Conservation (phyloP, 805 yeast genomes). For the Suhomyces sp. region DNA sequence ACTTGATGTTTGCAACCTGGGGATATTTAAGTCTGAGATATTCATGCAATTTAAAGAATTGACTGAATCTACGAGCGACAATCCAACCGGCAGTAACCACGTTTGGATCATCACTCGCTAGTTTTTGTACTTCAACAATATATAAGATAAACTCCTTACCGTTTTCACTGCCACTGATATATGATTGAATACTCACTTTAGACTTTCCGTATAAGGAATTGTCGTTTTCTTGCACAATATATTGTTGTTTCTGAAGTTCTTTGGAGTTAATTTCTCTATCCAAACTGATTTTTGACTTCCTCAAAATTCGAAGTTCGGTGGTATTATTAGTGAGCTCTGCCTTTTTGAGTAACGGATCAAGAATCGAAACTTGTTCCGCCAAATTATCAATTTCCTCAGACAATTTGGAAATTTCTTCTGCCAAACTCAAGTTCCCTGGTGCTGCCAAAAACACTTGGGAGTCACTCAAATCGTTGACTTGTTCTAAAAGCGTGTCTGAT, state of each 20-base stretch:
- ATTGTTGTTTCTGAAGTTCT: constrained; percentile 76
- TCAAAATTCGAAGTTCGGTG: constrained; percentile 64
- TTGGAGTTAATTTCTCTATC: constrained; percentile 71
- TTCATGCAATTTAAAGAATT: constrained; percentile 70
- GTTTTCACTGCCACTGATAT: constrained; percentile 53
- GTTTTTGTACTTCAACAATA: constrained; percentile 71
- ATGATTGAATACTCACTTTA: constrained; percentile 50
- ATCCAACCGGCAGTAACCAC: constrained; percentile 75
- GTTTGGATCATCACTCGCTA: constrained; percentile 38
- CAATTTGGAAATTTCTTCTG: constrained; percentile 65
- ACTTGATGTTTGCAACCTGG: constrained; percentile 46
- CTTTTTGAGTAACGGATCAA: constrained; percentile 68
- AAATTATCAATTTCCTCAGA: constrained; percentile 57
- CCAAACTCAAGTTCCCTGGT: constrained; percentile 64
- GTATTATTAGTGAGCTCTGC: constrained; percentile 83
- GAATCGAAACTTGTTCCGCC: constrained; percentile 59
- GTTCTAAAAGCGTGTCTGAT: constrained; percentile 7
- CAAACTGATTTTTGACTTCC: constrained; percentile 64
- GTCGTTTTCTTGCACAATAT: constrained; percentile 77
- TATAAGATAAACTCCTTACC: constrained; percentile 67
- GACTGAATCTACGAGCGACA: constrained; percentile 85
- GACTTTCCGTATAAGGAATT: constrained; percentile 73
- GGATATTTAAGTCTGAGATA: constrained; percentile 57
- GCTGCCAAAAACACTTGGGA: constrained; percentile 54
- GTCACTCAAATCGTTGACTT: constrained; percentile 6